phyloP scores from a whole-genome alignment of 768 basidiomycete genomes.

The Exsudoporus frostii region DNA sequence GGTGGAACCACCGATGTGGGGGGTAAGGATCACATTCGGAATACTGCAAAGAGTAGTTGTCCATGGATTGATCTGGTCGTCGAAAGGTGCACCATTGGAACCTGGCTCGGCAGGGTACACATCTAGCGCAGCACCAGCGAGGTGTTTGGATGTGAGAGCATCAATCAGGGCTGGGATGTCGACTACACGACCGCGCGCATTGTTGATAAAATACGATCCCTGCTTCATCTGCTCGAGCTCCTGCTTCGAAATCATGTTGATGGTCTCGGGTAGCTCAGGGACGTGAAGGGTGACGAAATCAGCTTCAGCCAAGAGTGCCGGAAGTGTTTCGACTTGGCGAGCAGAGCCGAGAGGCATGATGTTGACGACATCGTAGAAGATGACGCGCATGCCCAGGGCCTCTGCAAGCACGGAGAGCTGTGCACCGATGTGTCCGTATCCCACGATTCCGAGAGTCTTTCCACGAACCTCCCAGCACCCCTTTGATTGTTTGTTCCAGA shows the following conservation, averaged over 20 bases:
- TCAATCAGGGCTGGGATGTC: constrained; percentile 89
- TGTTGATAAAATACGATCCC: constrained; percentile 95
- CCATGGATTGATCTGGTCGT: constrained; percentile 87
- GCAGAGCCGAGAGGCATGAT: constrained; percentile 98
- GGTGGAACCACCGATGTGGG: constrained; percentile 98
- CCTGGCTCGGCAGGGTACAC: constrained; percentile 95
- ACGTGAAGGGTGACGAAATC: constrained; percentile 98
- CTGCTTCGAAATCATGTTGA: constrained; percentile 79
- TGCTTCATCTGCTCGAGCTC: constrained; percentile 91
- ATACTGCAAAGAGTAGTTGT: constrained; percentile 67
- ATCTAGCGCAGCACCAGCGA: constrained; percentile 87
- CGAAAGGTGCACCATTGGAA: constrained; percentile 86
- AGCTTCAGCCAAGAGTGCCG: constrained; percentile 67
- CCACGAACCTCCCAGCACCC: constrained; percentile 97
- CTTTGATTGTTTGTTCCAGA: constrained; percentile 99
- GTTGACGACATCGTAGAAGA: constrained; percentile 94
- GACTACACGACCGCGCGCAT: constrained; percentile 92
- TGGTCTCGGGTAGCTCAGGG: constrained; percentile 94
- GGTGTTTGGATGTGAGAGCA: constrained; percentile 78
- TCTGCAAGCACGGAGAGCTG: constrained; percentile 97
- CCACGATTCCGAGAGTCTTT: constrained; percentile 96
- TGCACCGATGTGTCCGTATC: constrained; percentile 97
- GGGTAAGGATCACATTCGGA: constrained; percentile 93
- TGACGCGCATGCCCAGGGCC: constrained; percentile 90
- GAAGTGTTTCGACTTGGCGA: constrained; percentile 79